Evolutionary conservation across 306 rosid species (phyloP), one percentile per base, ranked within the genome.

Genomic region (Begonia loranthoides): DNA sequence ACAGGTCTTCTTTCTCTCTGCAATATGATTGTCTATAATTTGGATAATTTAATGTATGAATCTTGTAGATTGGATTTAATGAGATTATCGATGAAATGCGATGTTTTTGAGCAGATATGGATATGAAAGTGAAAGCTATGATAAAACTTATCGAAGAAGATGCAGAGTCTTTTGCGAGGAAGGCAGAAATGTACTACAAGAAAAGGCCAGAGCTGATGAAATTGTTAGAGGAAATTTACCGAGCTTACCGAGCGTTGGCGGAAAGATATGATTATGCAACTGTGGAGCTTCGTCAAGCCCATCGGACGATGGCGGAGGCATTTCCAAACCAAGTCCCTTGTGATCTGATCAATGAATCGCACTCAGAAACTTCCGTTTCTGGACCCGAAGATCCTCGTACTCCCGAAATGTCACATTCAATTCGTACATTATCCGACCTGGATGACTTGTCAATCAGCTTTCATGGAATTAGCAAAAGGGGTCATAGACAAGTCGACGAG

Each of bases 101-200:
- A 57, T 33, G 54, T 51, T 49, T 47, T 69, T 57, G 34, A 61
- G 59, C 81, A 92, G 99, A 87, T 59, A 92, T 92, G 93, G 99
- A 92, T 73, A 75, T 80, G 65, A 92, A 92, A 76, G 99, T 92
- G 39, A 92, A 92, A 70, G 72, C 94, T 51, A 92, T 92, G 99
- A 87, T 92, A 70, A 92, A 87, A 77, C 99, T 87, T 61, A 92
- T 92, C 50, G 99, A 92, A 79, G 99, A 92, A 73, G 99, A 92
- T 77, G 99, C 96, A 14, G 99, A 92, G 70, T 92, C 99, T 19
- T 92, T 92, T 73, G 96, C 99, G 49, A 87, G 96, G 68, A 86
- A 94, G 79, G 99, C 99, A 47, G 99, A 92, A 60, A 92, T 92
- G 99, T 92, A 92, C 78, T 92, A 92, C 67, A 87, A 87, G 78